Evolutionary conservation across 345 rosid genomes (phyloP).

Genomic region (Pugionium dolabratum): DNA sequence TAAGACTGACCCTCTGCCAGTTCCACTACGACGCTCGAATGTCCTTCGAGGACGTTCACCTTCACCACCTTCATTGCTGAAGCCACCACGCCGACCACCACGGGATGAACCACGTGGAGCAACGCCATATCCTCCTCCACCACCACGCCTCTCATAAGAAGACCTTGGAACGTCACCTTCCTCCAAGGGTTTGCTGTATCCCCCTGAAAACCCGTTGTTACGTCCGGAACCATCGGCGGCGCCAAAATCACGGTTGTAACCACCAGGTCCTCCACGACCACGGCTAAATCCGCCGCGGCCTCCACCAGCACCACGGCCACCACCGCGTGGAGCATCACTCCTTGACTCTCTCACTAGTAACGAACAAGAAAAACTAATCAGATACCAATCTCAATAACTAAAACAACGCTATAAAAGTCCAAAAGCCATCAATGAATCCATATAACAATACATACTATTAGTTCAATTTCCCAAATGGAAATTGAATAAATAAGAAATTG

Average conservation of each 20-base stretch:
- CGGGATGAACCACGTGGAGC: conserved; percentile 65
- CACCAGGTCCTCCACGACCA: conserved; percentile 62
- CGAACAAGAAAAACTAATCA: conserved; percentile 16
- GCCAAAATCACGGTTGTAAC: conserved; percentile 60
- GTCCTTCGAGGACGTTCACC: conserved; percentile 76
- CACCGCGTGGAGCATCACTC: conserved; percentile 71
- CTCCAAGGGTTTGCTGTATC: conserved; percentile 56
- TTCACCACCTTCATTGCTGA: conserved; percentile 57
- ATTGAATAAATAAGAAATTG: conserved; percentile 24
- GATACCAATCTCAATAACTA: conserved; percentile 9
- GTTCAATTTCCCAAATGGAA: neutral
- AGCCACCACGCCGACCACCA: conserved; percentile 76
- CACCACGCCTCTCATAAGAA: conserved; percentile 49
- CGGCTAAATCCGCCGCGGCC: conserved; percentile 63
- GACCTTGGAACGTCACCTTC: conserved; percentile 66
- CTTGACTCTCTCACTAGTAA: conserved; percentile 71
- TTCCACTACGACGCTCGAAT: conserved; percentile 86
- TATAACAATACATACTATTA: neutral
- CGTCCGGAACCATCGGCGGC: conserved; percentile 46
- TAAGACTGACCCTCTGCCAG: conserved; percentile 83
- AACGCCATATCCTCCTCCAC: conserved; percentile 43
- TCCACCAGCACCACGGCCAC: conserved; percentile 52
- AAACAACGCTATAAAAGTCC: neutral
- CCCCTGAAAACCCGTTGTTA: conserved; percentile 62
- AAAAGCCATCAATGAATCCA: neutral